Evolutionary conservation across 2,329 filamentous ascomycete species (phyloP), one percentile per base, ranked within the genome.

Genomic region (Akanthomyces lecanii): DNA sequence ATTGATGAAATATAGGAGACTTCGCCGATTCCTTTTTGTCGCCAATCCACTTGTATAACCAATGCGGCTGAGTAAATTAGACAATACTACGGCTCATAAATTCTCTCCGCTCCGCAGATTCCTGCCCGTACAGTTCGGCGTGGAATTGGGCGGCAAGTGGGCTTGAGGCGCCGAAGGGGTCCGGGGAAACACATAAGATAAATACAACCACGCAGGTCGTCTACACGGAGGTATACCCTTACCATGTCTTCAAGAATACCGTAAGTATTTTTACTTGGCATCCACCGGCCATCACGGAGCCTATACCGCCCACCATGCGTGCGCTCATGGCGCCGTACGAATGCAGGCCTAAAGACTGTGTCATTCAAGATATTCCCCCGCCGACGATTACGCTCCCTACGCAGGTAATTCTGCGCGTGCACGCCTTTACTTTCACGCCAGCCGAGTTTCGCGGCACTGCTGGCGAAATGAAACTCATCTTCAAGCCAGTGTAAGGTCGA

Each of bases 391-490:
- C 71, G 3, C 67, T 72, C 7, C 75, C 79, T 1, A 71, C 78
- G 33, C 73, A 83, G 4, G 70, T 85, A 1, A 69, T 84, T 2
- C 64, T 81, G 12, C 70, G 70, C 18, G 71, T 81, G 33, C 72
- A 77, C 45, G 75, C 78, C 4, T 74, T 70, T 2, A 66, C 67
- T 1, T 70, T 79, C 4, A 68, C 70, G n/a, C 73, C 74, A 0
- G 72, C 73, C 0, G 76, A 81, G 16, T 73, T 75, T 0, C 67
- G 71, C 50, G 38, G 73, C 11, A 69, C 71, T 8, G 63, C 65
- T 5, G 74, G 77, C 1, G 42, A 55, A 12, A 25, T 70, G 6
- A 67, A 62, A 12, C 55, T 74, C 2, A 5, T 78, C 0, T 8
- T 67, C 1, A 69, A 69, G 10, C 57, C 66, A n/a, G 44, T 71